Conservation (phyloP, 805 yeast genomes). For the Alloascoidea africana region DNA sequence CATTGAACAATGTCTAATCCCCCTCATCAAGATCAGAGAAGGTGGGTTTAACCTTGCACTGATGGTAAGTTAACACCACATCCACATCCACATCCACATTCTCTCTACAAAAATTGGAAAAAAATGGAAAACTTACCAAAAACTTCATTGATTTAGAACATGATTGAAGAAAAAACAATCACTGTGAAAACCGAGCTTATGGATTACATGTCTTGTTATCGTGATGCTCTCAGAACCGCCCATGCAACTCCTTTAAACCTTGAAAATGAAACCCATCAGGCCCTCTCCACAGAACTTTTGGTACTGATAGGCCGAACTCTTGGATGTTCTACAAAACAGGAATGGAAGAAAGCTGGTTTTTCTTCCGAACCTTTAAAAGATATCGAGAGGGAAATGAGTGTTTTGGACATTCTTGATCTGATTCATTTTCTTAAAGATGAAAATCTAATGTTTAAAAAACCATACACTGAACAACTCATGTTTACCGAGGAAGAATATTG, state of each 20-base stretch:
- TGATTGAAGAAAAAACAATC: background rate
- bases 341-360: background rate
- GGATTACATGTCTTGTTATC: conserved; percentile 1
- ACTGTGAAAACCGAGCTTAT: background rate
- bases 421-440: conserved; percentile 28
- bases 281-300: background rate
- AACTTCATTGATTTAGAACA: background rate
- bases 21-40: background rate
- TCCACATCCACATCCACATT: background rate
- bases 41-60: background rate
- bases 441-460: conserved; percentile 26
- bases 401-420: conserved; percentile 26
- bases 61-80: background rate
- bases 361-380: background rate
- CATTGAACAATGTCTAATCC: background rate
- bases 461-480: conserved; percentile 30
- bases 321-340: background rate
- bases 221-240: background rate
- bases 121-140: too few relatives aligned
- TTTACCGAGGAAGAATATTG: conserved; percentile 27
- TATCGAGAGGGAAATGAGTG: background rate
- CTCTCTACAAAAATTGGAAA: too few relatives aligned
- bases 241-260: conserved; percentile 1
- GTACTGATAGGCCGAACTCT: background rate
- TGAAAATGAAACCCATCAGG: background rate